Evolutionary conservation across 2,329 filamentous ascomycete species (phyloP).

Genomic region (Coleophoma crateriformis): DNA sequence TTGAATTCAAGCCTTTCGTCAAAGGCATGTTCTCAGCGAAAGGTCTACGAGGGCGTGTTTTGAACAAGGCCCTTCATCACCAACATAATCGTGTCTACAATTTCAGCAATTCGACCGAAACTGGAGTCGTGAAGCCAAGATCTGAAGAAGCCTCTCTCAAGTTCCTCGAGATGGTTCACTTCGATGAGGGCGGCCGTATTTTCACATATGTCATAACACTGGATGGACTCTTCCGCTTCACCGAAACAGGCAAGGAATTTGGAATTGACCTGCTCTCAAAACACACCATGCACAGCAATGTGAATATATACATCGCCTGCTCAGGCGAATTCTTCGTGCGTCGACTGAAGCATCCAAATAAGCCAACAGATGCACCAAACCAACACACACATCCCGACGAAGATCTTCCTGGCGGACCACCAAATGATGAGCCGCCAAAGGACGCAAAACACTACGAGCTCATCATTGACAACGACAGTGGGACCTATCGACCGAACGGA

Average conservation of each 20-base stretch:
- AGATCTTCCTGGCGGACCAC: constrained; percentile 41
- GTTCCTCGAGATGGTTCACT: constrained; percentile 82
- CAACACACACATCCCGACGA: constrained; percentile 47
- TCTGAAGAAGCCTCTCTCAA: constrained; percentile 67
- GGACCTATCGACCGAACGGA: constrained; percentile 86
- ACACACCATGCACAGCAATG: constrained; percentile 95
- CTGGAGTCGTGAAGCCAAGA: constrained; percentile 61
- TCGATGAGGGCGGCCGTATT: constrained; percentile 76
- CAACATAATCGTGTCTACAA: constrained; percentile 89
- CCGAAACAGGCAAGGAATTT: constrained; percentile 93
- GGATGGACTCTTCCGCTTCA: constrained; percentile 83
- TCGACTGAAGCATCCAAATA: constrained; percentile 50
- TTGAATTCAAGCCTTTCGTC: constrained; percentile 88
- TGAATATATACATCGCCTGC: constrained; percentile 84
- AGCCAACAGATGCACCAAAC: constrained; percentile 34
- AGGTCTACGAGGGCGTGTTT: constrained; percentile 71
- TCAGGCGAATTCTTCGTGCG: constrained; percentile 91
- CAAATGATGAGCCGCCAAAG: constrained; percentile 34
- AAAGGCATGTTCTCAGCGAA: constrained; percentile 79
- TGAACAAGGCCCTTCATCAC: constrained; percentile 83
- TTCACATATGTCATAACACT: constrained; percentile 92
- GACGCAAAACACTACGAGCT: constrained; percentile 68
- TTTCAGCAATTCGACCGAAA: constrained; percentile 70
- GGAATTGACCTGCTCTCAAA: constrained; percentile 90
- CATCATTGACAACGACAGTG: constrained; percentile 91